Evolutionary conservation across 352 stramenopile genomes (phyloP), one percentile per base, ranked within the genome.

Genomic region (Phytophthora sp.): DNA sequence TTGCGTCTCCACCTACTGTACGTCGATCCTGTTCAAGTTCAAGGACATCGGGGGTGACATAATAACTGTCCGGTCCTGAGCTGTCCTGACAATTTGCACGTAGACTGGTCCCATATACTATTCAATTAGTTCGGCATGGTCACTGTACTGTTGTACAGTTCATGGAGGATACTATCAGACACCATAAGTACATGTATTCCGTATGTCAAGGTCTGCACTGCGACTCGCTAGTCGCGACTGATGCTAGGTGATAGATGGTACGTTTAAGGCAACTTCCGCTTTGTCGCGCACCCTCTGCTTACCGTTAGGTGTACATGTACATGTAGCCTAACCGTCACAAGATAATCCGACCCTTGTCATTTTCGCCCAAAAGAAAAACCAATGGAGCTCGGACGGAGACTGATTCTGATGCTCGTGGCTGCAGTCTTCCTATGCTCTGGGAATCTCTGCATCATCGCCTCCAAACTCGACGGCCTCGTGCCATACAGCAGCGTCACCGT

Each of bases 381-480:
- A 4, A 77, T 77, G 65, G 54, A 71, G 33, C 21, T 89, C 26
- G 35, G 61, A 52, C 63, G 54, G 24, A 88, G 44, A 61, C 35
- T 91, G 16, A 18, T 31, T 13, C 69, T 85, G 24, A 91, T 95
- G 85, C 69, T 90, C 16, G 63, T 79, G 39, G 77, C 79, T 42
- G 81, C 84, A 35, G 63, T 64, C 53, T 85, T 95, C 57, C 58
- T 94, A 44, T 92, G 80, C 55, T 86, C 86, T 2, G 84, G 86
- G 24, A 94, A 93, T 27, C 66, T 96, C 29, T 92, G 79, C 69
- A 96, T 96, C 68, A 90, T 89, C 68, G 86, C 84, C 36, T 96
- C 88, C 51, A 94, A 94, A 50, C 59, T 76, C 36, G 42, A 88
- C 49, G 83, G 82, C 13, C 73, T 81, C 54, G 85, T 94, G 52